A percentile compares a stretch with the other conserved stretches of the same genome.
Evolutionary conservation across 257 asterid genomes (phyloP).

Genomic region (Solanum pennellii): DNA sequence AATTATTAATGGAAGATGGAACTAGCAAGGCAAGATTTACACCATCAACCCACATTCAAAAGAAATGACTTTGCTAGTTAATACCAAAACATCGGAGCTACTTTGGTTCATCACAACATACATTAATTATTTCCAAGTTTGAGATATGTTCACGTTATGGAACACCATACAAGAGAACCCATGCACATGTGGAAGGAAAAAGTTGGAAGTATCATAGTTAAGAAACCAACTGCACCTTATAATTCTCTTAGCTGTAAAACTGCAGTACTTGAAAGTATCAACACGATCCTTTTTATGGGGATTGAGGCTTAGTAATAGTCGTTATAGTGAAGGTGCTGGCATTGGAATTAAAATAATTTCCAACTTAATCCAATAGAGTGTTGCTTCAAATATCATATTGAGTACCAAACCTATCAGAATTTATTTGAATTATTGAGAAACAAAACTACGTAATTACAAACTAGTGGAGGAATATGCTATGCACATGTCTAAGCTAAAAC

Average conservation of each 20-base stretch:
- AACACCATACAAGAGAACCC: not conserved
- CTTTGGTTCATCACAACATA: not conserved
- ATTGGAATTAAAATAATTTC: not conserved
- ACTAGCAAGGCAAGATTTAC: no score
- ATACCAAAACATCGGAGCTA: not conserved
- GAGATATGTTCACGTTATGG: not conserved
- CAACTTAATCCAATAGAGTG: not conserved
- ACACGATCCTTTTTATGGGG: not conserved
- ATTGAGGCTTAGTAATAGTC: not conserved
- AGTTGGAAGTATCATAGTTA: not conserved
- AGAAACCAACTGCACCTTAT: not conserved
- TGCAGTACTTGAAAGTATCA: not conserved
- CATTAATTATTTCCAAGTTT: not conserved
- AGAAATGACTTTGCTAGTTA: constrained; percentile 20
- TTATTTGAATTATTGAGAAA: not conserved
- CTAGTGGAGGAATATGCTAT: not conserved
- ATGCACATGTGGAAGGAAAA: not conserved
- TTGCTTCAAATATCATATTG: not conserved
- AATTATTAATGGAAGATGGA: no score
- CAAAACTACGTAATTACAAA: not conserved
- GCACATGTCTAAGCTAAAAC: not conserved
- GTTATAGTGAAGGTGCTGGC: not conserved
- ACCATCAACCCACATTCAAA: no score
- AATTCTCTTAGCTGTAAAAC: not conserved
- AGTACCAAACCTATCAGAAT: not conserved